phyloP scores from a whole-genome alignment of 2,329 filamentous ascomycete species.

The Pseudovirgaria hyperparasitica region DNA sequence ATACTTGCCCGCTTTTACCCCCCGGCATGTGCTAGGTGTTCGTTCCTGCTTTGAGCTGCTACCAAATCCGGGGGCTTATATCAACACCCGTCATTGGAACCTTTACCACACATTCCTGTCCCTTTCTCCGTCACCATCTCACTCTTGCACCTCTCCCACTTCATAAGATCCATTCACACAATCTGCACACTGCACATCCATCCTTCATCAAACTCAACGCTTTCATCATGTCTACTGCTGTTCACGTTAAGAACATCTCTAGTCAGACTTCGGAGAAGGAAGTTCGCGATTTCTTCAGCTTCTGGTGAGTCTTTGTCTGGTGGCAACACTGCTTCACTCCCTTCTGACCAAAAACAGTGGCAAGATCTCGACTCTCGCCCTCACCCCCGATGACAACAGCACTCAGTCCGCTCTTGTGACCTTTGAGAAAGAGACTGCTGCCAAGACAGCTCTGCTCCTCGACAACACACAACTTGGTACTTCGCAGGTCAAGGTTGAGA shows the following conservation, averaged over 20 bases:
- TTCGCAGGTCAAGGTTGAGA: constrained; percentile 63
- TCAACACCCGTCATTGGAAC: no score
- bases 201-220: constrained; percentile 1
- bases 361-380: constrained; percentile 75
- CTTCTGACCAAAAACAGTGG: constrained; percentile 46
- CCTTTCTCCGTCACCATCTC: no score
- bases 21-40: no score
- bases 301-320: constrained; percentile 49
- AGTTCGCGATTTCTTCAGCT: constrained; percentile 94
- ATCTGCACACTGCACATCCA: no score
- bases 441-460: constrained; percentile 90
- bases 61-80: no score
- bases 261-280: constrained; percentile 74
- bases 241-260: constrained; percentile 85
- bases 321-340: constrained; percentile 5
- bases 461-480: constrained; percentile 89
- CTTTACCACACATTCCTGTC: no score
- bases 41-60: no score
- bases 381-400: constrained; percentile 51
- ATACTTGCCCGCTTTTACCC: no score
- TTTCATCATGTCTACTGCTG: constrained; percentile 45
- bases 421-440: constrained; percentile 93
- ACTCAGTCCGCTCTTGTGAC: constrained; percentile 80
- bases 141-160: no score
- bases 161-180: no score